These are phyloP conservation scores for Pseudoneurospora amorphoporcata DNA, from an alignment of 495 filamentous ascomycete species.

Conservation along the genomic window DNA sequence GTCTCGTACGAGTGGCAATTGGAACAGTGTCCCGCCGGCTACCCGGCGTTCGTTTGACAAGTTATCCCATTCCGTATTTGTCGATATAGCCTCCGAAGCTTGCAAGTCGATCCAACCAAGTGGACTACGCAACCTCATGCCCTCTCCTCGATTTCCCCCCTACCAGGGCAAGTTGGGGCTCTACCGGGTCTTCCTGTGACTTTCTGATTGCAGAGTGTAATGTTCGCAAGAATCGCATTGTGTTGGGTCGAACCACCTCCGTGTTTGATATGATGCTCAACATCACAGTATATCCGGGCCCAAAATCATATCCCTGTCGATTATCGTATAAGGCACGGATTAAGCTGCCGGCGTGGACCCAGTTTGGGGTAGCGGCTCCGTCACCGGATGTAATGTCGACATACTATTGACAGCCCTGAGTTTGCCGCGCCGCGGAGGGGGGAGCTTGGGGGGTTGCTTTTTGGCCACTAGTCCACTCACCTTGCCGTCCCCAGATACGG, in stretches of 20 bases:
- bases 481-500: constrained; percentile 3
- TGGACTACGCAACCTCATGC: not conserved
- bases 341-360: constrained; percentile 4
- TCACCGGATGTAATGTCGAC: not conserved
- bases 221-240: not conserved
- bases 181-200: not conserved
- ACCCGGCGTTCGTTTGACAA: not conserved
- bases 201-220: not conserved
- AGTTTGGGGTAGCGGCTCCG: constrained; percentile 4
- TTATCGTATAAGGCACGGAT: not conserved
- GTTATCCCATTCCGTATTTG: not conserved
- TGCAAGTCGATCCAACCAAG: not conserved
- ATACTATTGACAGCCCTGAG: not conserved
- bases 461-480: constrained; percentile 26
- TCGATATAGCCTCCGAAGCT: not conserved
- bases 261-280: not conserved
- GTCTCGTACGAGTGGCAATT: not conserved
- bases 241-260: not conserved
- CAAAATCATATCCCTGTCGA: not conserved
- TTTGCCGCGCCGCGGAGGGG: constrained; percentile 36
- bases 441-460: constrained; percentile 45
- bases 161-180: not conserved
- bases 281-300: not conserved
- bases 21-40: not conserved
- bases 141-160: not conserved